Evolutionary conservation across 1,139 yeast species (phyloP).

Genomic region (Diutina rugosa): DNA sequence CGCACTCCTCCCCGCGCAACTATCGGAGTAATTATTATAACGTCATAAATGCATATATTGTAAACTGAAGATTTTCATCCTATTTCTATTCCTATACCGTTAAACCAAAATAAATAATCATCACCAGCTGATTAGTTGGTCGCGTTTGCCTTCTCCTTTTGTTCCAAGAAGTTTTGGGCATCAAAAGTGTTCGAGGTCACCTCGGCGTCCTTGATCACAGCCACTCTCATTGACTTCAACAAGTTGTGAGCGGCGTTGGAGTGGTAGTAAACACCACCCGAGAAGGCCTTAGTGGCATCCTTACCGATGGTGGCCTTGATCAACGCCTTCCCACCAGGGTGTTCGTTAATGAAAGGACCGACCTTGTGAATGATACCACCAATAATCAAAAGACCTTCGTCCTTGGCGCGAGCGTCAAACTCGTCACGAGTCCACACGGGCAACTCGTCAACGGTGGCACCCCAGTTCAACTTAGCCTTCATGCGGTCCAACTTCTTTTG

Average conservation of each 20-base stretch:
- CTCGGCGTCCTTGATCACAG: constrained; percentile 64
- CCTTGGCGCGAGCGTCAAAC: constrained; percentile 54
- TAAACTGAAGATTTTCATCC: background rate
- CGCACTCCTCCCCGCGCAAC: background rate
- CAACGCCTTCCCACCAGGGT: constrained; percentile 95
- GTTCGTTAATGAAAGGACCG: constrained; percentile 71
- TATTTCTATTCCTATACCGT: background rate
- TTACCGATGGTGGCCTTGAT: constrained; percentile 81
- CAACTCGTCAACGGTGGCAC: constrained; percentile 67
- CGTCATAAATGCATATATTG: background rate
- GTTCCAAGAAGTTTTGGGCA: constrained; percentile 38
- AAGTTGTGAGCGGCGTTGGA: constrained; percentile 96
- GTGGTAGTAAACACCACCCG: constrained; percentile 95
- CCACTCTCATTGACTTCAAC: constrained; percentile 91
- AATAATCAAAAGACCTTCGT: constrained; percentile 56
- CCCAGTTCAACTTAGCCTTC: constrained; percentile 81
- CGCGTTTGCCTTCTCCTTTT: constrained; percentile 18
- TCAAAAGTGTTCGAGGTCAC: constrained; percentile 40
- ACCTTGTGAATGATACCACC: constrained; percentile 95
- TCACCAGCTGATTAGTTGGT: background rate
- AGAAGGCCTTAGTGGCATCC: constrained; percentile 94
- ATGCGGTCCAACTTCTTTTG: constrained; percentile 86
- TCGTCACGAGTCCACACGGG: constrained; percentile 89
- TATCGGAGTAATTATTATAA: too few species aligned
- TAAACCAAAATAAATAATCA: background rate